Conservation (phyloP, 2,329 filamentous ascomycete genomes). For the Colletotrichum magnum region DNA sequence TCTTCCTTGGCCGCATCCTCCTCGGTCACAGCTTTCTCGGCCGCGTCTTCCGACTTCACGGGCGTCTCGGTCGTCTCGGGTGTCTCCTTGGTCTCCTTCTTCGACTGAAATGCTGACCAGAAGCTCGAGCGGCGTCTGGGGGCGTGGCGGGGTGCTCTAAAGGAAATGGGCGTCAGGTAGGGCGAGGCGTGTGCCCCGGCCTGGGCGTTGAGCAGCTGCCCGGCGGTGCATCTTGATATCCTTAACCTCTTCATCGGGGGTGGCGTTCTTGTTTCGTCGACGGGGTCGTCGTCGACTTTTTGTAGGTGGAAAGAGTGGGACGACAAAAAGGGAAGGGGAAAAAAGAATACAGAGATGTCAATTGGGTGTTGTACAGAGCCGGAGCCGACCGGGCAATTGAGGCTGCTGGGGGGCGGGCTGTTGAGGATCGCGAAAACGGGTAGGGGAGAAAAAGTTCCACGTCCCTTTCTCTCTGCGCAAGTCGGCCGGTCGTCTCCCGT, state of each 20-base stretch:
- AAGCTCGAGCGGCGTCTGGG: constrained; percentile 19
- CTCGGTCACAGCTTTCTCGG: constrained; percentile 40
- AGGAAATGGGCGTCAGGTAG: constrained; percentile 38
- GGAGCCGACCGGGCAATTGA: constrained; percentile 51
- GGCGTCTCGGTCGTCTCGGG: too few relatives aligned
- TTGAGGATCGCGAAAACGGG: constrained; percentile 18
- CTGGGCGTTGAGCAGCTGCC: constrained; percentile 56
- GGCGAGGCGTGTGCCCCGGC: constrained; percentile 38
- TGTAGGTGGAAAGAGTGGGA: neutral
- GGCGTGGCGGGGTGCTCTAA: constrained; percentile 36
- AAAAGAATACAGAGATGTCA: constrained; percentile 20
- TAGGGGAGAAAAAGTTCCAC: constrained; percentile 28
- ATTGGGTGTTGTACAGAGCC: constrained; percentile 32
- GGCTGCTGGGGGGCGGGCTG: constrained; percentile 47
- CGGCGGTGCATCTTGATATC: constrained; percentile 55
- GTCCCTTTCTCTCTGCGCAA: constrained; percentile 25
- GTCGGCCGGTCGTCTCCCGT: constrained; percentile 36
- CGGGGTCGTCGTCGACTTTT: constrained; percentile 17
- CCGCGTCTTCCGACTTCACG: constrained; percentile 9
- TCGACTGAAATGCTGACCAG: too few relatives aligned
- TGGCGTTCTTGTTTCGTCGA: neutral
- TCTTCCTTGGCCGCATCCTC: constrained; percentile 44
- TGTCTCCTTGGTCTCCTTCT: too few relatives aligned
- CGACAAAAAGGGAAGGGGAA: constrained; percentile 5
- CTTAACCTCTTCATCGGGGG: constrained; percentile 59